phyloP scores from a whole-genome alignment of 441 rosid species.

The Hura crepitans region DNA sequence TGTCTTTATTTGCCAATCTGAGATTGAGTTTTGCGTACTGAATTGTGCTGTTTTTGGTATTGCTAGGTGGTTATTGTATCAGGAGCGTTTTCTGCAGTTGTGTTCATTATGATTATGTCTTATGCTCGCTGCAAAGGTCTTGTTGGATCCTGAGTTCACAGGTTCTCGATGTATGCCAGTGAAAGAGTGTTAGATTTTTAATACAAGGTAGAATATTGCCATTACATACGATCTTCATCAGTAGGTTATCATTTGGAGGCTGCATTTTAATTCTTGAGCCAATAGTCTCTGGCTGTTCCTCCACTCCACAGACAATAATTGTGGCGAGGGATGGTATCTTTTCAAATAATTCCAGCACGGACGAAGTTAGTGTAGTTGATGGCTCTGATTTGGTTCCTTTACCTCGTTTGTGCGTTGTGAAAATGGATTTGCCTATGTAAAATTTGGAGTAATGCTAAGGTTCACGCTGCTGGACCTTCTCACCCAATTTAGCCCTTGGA shows the following conservation, averaged over 20 bases:
- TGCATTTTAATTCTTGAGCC: background rate
- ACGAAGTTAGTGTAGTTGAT: background rate
- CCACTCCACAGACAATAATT: background rate
- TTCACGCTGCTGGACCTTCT: too few relatives aligned
- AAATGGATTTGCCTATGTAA: too few relatives aligned
- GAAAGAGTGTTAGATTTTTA: too few relatives aligned
- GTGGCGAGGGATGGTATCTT: background rate
- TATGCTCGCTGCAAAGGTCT: constrained; percentile 80
- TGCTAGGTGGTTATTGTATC: constrained; percentile 57
- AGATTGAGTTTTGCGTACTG: background rate
- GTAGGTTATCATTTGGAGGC: background rate
- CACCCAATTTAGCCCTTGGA: too few relatives aligned
- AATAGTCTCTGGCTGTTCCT: background rate
- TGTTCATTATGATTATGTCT: constrained; percentile 55
- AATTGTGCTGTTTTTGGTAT: background rate
- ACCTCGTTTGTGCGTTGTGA: too few relatives aligned
- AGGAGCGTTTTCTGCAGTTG: constrained; percentile 30
- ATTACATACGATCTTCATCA: background rate
- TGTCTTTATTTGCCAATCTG: constrained; percentile 5
- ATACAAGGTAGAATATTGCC: background rate
- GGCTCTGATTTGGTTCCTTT: constrained; percentile 5
- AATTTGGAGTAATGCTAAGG: too few relatives aligned
- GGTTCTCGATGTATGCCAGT: background rate
- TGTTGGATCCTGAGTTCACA: constrained; percentile 58
- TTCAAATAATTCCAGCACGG: background rate